Percentiles rank a stretch among this genome's conserved stretches.
Conservation (phyloP, 2,329 filamentous ascomycete species). For the Ilyonectria robusta region DNA sequence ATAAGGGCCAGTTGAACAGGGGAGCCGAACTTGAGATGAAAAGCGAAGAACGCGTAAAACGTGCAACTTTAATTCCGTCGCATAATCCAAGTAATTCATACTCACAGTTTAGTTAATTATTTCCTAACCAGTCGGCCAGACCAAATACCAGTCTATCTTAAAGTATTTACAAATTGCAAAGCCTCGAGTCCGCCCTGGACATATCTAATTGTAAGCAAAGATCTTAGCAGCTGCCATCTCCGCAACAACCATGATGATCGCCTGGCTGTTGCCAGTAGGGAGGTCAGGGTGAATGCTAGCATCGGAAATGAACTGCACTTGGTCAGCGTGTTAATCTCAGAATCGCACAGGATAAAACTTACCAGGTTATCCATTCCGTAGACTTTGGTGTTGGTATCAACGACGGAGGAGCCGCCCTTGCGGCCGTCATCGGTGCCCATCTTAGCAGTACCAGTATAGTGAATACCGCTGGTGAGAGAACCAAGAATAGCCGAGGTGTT, state of each 20-base stretch:
- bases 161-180: not conserved
- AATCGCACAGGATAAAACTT: not conserved
- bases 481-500: slow-evolving; percentile 47
- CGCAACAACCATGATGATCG: slow-evolving; percentile 73
- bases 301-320: slow-evolving; percentile 69
- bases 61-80: no score
- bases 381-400: slow-evolving; percentile 73
- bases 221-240: slow-evolving; percentile 67
- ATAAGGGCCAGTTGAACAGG: no score
- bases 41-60: no score
- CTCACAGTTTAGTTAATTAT: not conserved
- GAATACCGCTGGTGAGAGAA: slow-evolving; percentile 56
- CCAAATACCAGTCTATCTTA: not conserved
- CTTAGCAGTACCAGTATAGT: slow-evolving; percentile 72
- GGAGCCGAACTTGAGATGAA: no score
- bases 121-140: not conserved
- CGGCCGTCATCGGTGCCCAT: slow-evolving; percentile 71
- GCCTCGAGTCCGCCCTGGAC: not conserved
- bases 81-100: not conserved
- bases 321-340: not conserved
- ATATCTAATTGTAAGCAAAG: slow-evolving; percentile 17
- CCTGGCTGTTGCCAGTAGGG: slow-evolving; percentile 75
- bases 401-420: slow-evolving; percentile 67
- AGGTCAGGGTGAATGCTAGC: slow-evolving; percentile 78
- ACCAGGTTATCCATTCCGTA: slow-evolving; percentile 75